Percentiles rank a stretch among this genome's conserved stretches.
These are phyloP conservation scores for Corynascus novoguineensis DNA, from an alignment of 495 filamentous ascomycete genomes.

Conservation along the genomic window DNA sequence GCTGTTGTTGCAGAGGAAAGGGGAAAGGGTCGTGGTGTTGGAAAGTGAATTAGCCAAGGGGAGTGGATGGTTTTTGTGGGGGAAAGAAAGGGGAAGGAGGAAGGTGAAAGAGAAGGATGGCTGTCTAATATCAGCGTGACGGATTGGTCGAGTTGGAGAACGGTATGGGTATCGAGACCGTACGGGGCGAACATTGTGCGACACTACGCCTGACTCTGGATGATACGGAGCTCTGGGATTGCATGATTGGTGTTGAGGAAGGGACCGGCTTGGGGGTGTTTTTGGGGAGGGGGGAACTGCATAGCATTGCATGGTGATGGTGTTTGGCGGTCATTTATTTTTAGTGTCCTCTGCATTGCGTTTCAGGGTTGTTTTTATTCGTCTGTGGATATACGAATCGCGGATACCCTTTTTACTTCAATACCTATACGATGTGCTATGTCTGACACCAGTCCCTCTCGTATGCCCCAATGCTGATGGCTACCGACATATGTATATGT, in stretches of 20 bases:
- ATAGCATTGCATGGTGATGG: conserved; percentile 8
- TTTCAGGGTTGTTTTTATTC: not conserved
- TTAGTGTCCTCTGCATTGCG: not conserved
- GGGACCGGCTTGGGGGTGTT: no score
- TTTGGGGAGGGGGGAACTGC: not conserved
- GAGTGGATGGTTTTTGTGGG: no score
- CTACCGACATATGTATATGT: not conserved
- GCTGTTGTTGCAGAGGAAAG: not conserved
- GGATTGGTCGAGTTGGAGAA: no score
- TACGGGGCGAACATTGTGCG: no score
- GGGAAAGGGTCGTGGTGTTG: no score
- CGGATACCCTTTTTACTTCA: conserved; percentile 10
- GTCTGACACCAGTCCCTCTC: not conserved
- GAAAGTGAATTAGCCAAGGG: no score
- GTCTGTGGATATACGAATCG: conserved; percentile 8
- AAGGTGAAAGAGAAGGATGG: no score
- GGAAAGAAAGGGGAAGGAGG: no score
- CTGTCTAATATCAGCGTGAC: no score
- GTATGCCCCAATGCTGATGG: not conserved
- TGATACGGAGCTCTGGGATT: not conserved
- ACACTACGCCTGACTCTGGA: no score
- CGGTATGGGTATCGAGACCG: no score
- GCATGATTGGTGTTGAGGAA: not conserved
- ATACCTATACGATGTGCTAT: not conserved
- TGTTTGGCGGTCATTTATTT: not conserved